Base-by-base conservation (phyloP, 768 basidiomycete genomes). In the Coprinellus aureogranulatus region DNA sequence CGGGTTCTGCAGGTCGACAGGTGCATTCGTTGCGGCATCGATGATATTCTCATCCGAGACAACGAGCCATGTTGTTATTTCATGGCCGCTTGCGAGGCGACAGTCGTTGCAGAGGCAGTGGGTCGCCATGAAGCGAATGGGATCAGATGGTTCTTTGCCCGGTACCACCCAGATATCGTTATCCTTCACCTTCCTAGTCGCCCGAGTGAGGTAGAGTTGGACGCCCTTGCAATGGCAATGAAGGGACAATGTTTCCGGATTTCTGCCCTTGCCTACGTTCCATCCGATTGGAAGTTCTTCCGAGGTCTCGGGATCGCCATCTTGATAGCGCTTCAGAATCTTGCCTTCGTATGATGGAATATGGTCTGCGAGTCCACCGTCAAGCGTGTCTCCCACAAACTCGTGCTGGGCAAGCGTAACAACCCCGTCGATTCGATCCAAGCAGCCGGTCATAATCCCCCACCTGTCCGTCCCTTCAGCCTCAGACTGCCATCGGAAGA, bases 281-380 rank as follows among this genome's bases (percentile, higher is more conserved):
- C 34, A 11, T 20, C 11, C 41, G 42, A 20, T 11, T 30, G 22
- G 34, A 34, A 16, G n/a, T 49, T 30, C 54, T 22, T 27, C 14
- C 18, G 39, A 48, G 31, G 31, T 16, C 37, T 23, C 39, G 37
- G 14, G 60, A 59, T 37, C 44, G 61, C 71, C 71, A 71, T 12
- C 62, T 53, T 20, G 60, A 58, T 27, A 74, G 1, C 56, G 47
- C n/a, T 20, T 18, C 11, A 57, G 56, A 26, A 58, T 49, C 2
- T 64, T 41, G 14, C 65, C 65, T 18, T 62, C 61, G 18, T 64
- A 47, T 1, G 25, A 41, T 22, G 51, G 57, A 4, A 70, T 40
- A 20, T 70, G 68, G 42, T 72, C 64, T 3, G 70, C 69, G 6
- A 72, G 40, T 1, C 72, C 72, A 0, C 72, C 72, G 57, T 74